phyloP scores from a whole-genome alignment of 768 basidiomycete genomes.

The Cystobasidium tubakii region DNA sequence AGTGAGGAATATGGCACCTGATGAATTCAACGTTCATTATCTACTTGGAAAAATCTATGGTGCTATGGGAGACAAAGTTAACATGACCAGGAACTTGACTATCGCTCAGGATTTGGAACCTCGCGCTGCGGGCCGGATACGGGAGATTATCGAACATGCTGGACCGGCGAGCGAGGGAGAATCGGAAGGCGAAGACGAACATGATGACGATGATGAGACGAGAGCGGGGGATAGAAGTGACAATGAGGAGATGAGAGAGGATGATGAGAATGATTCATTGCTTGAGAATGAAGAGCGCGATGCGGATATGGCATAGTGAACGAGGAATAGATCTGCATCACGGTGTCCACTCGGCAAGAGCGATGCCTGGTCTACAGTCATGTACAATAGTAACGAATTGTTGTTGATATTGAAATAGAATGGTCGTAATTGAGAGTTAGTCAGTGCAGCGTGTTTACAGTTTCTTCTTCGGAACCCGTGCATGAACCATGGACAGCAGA shows the following conservation, averaged over 20 bases:
- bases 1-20: slow-evolving; percentile 74
- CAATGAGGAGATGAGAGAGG: not conserved
- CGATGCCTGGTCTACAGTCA: not conserved
- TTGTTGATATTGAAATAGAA: not conserved
- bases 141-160: slow-evolving; percentile 54
- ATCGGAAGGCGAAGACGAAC: slow-evolving; percentile 68
- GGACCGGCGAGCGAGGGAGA: not conserved
- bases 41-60: slow-evolving; percentile 89
- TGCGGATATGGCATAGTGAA: no score
- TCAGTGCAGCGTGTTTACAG: no score
- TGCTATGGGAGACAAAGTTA: slow-evolving; percentile 66
- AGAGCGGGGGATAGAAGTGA: slow-evolving; percentile 49
- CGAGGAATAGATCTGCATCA: no score
- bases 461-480: no score
- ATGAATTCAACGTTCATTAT: slow-evolving; percentile 95
- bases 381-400: not conserved
- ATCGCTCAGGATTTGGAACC: slow-evolving; percentile 90
- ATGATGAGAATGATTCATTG: not conserved
- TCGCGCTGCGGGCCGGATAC: slow-evolving; percentile 57
- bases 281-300: not conserved
- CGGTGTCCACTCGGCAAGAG: no score
- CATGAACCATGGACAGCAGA: no score
- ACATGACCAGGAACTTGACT: slow-evolving; percentile 78
- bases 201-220: slow-evolving; percentile 56
- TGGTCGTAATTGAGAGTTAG: not conserved